Conservation (phyloP, 805 yeast genomes). For the Saturnispora dispora region DNA sequence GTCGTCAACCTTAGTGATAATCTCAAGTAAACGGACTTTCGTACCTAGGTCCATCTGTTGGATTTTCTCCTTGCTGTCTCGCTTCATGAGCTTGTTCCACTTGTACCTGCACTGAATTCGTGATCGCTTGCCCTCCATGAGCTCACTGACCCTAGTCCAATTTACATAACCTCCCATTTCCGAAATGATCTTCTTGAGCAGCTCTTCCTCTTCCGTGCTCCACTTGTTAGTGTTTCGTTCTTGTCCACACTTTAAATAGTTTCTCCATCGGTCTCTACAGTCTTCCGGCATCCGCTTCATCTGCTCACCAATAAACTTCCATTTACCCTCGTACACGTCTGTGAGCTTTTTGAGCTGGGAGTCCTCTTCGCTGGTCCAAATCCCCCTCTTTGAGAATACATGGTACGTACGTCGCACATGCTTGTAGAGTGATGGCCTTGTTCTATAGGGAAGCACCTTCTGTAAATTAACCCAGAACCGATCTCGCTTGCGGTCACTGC, state of each 20-base stretch:
- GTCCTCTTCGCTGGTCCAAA: slow-evolving; percentile 84
- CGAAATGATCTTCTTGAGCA: slow-evolving; percentile 40
- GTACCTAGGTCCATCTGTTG: slow-evolving; percentile 37
- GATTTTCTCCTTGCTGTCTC: slow-evolving; percentile 41
- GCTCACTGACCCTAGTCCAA: slow-evolving; percentile 88
- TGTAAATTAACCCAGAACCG: slow-evolving; percentile 82
- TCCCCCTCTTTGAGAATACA: slow-evolving; percentile 78
- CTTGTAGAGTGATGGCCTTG: slow-evolving; percentile 84
- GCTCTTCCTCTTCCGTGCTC: slow-evolving; percentile 71
- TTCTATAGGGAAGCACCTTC: slow-evolving; percentile 71
- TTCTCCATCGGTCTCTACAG: slow-evolving; percentile 94
- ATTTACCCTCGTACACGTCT: slow-evolving; percentile 63
- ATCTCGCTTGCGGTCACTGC: slow-evolving; percentile 75
- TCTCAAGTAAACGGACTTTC: slow-evolving; percentile 39
- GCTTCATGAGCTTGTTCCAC: slow-evolving; percentile 74
- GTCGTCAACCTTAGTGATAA: background rate
- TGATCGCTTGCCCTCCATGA: slow-evolving; percentile 81
- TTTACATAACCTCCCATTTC: slow-evolving; percentile 36
- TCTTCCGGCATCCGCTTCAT: slow-evolving; percentile 96
- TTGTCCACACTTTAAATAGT: slow-evolving; percentile 85
- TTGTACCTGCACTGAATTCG: slow-evolving; percentile 93
- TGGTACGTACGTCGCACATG: slow-evolving; percentile 89
- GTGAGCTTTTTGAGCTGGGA: slow-evolving; percentile 53
- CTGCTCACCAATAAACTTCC: slow-evolving; percentile 75
- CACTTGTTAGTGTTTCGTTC: slow-evolving; percentile 72